phyloP scores from a whole-genome alignment of 2,329 filamentous ascomycete genomes.

The Ceratocystis huliohia region DNA sequence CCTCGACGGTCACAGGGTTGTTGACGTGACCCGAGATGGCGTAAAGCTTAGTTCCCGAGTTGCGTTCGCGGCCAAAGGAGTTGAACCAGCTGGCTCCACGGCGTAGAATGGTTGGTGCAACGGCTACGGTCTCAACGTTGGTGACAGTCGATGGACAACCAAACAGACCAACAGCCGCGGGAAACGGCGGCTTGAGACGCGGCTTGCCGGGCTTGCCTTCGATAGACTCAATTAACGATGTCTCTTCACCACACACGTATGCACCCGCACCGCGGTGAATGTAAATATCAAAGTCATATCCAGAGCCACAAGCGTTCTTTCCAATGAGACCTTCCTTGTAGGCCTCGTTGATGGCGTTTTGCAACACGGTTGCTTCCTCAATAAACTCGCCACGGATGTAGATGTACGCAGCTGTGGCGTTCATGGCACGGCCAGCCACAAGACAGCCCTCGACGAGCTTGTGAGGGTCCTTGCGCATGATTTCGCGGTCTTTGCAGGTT shows the following conservation, averaged over 20 bases:
- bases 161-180: constrained; percentile 91
- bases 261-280: constrained; percentile 93
- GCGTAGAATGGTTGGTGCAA: constrained; percentile 89
- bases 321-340: constrained; percentile 90
- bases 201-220: constrained; percentile 99
- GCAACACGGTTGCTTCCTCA: constrained; percentile 83
- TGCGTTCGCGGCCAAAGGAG: constrained; percentile 85
- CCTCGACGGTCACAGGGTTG: constrained; percentile 94
- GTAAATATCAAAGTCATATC: constrained; percentile 96
- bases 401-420: constrained; percentile 95
- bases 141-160: constrained; percentile 96
- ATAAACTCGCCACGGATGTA: constrained; percentile 99
- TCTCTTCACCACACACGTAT: constrained; percentile 97
- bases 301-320: constrained; percentile 93
- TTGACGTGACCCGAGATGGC: constrained; percentile 98
- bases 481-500: constrained; percentile 98
- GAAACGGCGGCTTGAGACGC: constrained; percentile 96
- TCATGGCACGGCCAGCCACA: constrained; percentile 94
- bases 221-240: constrained; percentile 91
- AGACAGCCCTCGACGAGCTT: constrained; percentile 97
- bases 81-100: constrained; percentile 90
- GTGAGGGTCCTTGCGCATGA: constrained; percentile 99
- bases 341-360: constrained; percentile 93
- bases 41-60: constrained; percentile 94
- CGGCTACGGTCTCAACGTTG: constrained; percentile 94